Conservation (phyloP, 306 rosid genomes). For the Neltuma alba region DNA sequence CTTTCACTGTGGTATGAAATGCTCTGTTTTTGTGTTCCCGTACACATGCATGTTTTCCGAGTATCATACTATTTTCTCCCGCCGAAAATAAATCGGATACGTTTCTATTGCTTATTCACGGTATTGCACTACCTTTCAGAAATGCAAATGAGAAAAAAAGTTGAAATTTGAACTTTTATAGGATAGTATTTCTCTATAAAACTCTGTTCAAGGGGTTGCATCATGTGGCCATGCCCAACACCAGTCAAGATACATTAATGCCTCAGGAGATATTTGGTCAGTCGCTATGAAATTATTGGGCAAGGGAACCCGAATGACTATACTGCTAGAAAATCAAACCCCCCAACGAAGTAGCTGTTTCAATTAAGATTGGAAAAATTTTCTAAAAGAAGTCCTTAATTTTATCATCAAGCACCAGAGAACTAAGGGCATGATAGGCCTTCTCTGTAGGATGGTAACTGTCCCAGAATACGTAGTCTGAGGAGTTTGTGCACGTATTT, state of each 20-base stretch:
- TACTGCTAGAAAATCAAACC: not conserved
- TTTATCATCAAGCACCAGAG: constrained; percentile 37
- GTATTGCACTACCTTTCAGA: not conserved
- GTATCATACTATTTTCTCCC: constrained; percentile 11
- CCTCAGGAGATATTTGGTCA: not conserved
- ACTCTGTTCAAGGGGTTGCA: not conserved
- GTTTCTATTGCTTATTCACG: not conserved
- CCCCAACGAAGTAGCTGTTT: not conserved
- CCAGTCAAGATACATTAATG: not conserved
- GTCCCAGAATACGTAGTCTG: constrained; percentile 70
- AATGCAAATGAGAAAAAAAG: not conserved
- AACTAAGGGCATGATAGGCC: constrained; percentile 40
- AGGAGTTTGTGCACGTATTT: constrained; percentile 42
- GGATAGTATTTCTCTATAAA: not conserved
- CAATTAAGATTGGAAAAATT: not conserved
- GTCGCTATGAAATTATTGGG: not conserved
- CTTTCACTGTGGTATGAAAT: constrained; percentile 13
- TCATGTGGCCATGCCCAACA: not conserved
- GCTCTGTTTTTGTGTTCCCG: constrained; percentile 2
- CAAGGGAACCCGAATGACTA: not conserved
- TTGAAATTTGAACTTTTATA: not conserved
- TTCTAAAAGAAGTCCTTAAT: constrained; percentile 52
- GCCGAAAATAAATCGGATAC: constrained; percentile 2
- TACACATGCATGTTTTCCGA: not conserved
- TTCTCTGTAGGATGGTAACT: constrained; percentile 63